Base-by-base conservation (phyloP, 257 asterid genomes). In the Salvia splendens region DNA sequence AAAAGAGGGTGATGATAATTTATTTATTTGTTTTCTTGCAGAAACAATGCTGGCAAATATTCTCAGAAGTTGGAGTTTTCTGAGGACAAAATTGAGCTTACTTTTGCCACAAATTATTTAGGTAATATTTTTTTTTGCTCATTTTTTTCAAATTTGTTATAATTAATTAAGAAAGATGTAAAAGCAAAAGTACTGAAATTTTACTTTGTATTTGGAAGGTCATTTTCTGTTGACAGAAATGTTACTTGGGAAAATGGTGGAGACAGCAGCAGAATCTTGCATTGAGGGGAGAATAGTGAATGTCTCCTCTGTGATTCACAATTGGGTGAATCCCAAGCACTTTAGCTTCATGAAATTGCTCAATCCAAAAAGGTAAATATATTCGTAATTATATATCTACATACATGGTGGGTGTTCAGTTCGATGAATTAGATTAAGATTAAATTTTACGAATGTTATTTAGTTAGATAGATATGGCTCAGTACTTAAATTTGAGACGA, bases 31-130 rank as follows among this genome's bases (percentile, higher is more conserved):
- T 64, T 33, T 57, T 46, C n/a, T 65, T 77, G 88, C 92, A 92
- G 98, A 92, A 92, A 92, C 61, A 92, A 92, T 86, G 98, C 98
- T 54, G 98, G 98, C 77, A 92, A 89, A 70, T 92, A 87, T 72
- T 87, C 98, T 56, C 92, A 75, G 14, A 89, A 86, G 78, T 73
- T 89, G 83, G 97, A 92, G 67, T 90, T 77, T 66, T 92, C 98
- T 64, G 97, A 92, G 77, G 96, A 92, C 67, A 89, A 92, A 79
- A 79, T 86, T 76, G 98, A 89, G 94, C 89, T 86, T 70, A 92
- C 97, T 73, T 87, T 89, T 82, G 97, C 98, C 77, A 89, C 97
- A 35, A 89, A 89, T 74, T 92, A 87, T 80, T 82, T 89, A 61
- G 97, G 97, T 92, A 77, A 4, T 35, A 56, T 4, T 15, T 30